A percentile compares a stretch with the other conserved stretches of the same genome.
Conservation (phyloP, 352 stramenopile genomes). For the Pythium rhizo-oryzae region DNA sequence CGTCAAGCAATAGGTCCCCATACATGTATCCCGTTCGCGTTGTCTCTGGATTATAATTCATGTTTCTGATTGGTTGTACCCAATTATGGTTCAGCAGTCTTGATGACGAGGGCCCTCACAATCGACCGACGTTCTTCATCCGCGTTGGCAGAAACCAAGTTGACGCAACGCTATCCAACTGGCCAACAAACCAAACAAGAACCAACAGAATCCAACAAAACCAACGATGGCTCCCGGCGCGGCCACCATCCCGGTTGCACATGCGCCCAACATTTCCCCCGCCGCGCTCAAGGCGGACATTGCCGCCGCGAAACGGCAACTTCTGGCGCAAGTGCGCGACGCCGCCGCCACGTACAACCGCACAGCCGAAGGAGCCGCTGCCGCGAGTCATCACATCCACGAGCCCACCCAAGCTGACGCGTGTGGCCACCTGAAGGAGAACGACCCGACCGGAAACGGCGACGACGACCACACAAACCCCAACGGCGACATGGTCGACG, state of each 20-base stretch:
- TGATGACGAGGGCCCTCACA: constrained; percentile 8
- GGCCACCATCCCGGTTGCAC: background rate
- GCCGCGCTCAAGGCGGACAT: background rate
- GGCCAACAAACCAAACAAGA: background rate
- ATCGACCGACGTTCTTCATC: background rate
- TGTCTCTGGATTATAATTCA: background rate
- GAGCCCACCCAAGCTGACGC: no score
- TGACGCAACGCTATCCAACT: background rate
- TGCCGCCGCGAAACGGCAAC: background rate
- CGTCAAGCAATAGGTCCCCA: background rate
- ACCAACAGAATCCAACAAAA: background rate
- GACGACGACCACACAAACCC: no score
- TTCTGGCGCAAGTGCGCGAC: background rate
- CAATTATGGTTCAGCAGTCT: constrained; percentile 3
- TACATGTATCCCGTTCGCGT: background rate
- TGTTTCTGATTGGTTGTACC: background rate
- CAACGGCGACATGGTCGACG: background rate
- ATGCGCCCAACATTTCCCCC: background rate
- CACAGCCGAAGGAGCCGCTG: no score
- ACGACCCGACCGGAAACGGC: background rate
- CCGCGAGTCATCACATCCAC: no score
- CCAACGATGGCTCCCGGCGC: background rate
- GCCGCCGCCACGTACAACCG: background rate
- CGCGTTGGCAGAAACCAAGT: no score
- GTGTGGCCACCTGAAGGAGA: background rate